Base-by-base conservation (phyloP, 2,329 filamentous ascomycete species). In the Pyrenophora graminea region DNA sequence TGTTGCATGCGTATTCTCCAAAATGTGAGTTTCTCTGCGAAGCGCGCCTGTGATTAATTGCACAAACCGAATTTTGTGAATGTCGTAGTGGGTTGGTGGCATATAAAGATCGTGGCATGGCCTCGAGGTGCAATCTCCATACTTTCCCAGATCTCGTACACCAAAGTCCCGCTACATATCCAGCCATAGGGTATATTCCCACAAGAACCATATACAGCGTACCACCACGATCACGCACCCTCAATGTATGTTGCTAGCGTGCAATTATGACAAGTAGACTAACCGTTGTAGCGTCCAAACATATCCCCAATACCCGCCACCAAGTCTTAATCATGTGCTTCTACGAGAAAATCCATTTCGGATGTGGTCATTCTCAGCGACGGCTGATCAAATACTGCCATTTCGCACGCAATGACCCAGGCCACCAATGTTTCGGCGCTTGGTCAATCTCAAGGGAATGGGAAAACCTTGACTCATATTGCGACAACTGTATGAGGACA, bases 321-420 rank as follows among this genome's bases (percentile, higher is more conserved):
- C 13, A 30, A 6, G 36, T 31, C 9, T 2, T 6, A 18, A 45
- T 7, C 10, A 89, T 90, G 87, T 90, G 86, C 62, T 83, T 87
- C 67, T 90, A 78, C 71, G 87, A 91, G 68, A 83, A 86, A 56
- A 87, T 88, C 60, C 70, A 83, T 53, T 91, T 87, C 68, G 27
- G 65, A 18, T 92, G 88, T 75, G 78, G 78, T 25, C 87, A 90
- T 73, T 79, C 77, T 4, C 74, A 77, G 13, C 73, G 80, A 21
- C 81, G 84, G 17, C 76, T 89, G 25, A 84, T 86, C 65, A 85
- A 83, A 19, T 82, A 90, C 71, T 92, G 89, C 71, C 89, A 91
- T 73, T 85, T 85, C 59, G 87, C 88, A 5, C 85, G 89, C 51
- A 90, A 89, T 67, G 85, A 90, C 61, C 83, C 83, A 1, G 79